Evolutionary conservation across 495 filamentous ascomycete species (phyloP), one percentile per base, ranked within the genome.

Genomic region (Staphylotrichum longicolle): DNA sequence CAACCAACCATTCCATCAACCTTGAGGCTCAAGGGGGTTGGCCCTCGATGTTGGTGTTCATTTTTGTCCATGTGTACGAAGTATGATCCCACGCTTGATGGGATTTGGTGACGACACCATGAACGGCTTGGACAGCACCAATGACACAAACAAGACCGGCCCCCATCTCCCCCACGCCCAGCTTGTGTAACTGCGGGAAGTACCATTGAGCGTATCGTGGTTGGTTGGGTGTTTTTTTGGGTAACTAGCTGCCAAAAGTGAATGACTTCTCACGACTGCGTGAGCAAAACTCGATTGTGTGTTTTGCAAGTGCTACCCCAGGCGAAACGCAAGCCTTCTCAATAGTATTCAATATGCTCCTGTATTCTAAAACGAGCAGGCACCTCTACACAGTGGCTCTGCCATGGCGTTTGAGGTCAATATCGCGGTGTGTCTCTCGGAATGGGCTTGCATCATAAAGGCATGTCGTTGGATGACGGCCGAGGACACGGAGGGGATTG

Each of bases 101-200:
- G 20, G 20, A 0, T 27, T 27, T 27, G 1, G 20, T 27, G 20
- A 27, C 20, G 20, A 27, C 20, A 27, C 20, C 20, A 27, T 27
- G 20, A 27, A 27, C 20, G 20, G 20, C 20, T 27, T 27, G 20
- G 8, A 57, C 9, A 2, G 4, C 32, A 2, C 15, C 41, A 39
- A 30, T 33, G 48, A 11, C 42, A 27, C 20, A 27, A 27, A 27
- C 20, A 27, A 27, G 20, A 27, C 20, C 20, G 20, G 20, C 20
- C 20, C 20, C 20, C 20, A 27, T 27, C 20, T 27, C 20, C 20
- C 55, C 42, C 55, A 57, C 55, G 55, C 12, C 37, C 2, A 5
- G 11, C 34, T 30, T 48, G 55, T 57, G 55, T 47, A 57, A 57
- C 55, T 39, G 34, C 44, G 33, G 9, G 42, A 48, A 48, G 7